Evolutionary conservation across 75 land plant genomes (phyloP), one percentile per base, ranked within the genome.

Genomic region (Pinus tabuliformis): DNA sequence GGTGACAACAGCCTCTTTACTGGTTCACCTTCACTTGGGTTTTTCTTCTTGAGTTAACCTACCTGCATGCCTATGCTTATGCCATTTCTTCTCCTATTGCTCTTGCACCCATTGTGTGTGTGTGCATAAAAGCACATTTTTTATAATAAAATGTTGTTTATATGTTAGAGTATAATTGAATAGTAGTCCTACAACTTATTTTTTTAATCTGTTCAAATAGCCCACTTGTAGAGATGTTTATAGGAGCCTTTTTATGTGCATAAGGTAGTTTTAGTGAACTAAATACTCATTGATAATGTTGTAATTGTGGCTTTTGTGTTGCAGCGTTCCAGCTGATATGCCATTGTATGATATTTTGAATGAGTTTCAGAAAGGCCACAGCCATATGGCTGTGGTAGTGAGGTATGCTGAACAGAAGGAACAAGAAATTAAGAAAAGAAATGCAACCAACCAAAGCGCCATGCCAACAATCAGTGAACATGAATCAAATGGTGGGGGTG

Each of bases 321-420:
- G 1, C 76, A 95, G 98, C 85, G 97, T 95, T 26, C 77, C 77
- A n/a, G 94, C 91, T 63, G 78, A 78, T 56, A 76, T 89, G 88
- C 98, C 98, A 20, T 75, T 95, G 56, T 95, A 95, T 79, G 92
- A 93, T 76, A 93, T 95, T 22, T 82, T 95, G 78, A 93, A 95
- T 60, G 97, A 95, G 81, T 95, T 95, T 76, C 98, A 93, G 75
- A 91, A 95, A 77, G 98, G 98, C 57, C 94, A 93, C 75, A 93
- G 94, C 70, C 98, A 95, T 79, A 95, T 95, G 97, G 98, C 98
- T 75, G 91, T 91, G 73, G 98, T 95, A 37, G 86, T 91, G 1
- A 91, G 77, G 74, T 84, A 82, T 45, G 78, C 52, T 54, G 75
- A 65, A 57, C 78, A 75, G 42, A 59, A 68, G 18, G 66, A 57